Conservation (phyloP, 352 stramenopile genomes). For the Pythium dissotocum region DNA sequence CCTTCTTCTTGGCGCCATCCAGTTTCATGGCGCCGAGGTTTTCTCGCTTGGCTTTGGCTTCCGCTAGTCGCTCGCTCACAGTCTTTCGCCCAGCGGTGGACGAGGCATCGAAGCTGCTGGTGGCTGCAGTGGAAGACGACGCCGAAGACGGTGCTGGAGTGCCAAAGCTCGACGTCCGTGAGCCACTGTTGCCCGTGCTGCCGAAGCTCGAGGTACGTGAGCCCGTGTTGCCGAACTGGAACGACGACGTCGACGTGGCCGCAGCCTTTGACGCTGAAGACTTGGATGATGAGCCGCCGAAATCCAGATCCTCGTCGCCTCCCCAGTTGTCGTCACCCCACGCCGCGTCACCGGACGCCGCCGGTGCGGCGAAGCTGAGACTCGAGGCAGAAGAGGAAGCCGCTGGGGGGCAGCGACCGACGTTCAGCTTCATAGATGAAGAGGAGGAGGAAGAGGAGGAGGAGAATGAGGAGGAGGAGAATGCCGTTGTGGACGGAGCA, state of each 20-base stretch:
- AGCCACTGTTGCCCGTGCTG: constrained; percentile 7
- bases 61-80: constrained; percentile 50
- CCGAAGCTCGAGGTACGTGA: constrained; percentile 23
- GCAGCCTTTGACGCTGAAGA: constrained; percentile 2
- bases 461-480: no score
- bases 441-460: constrained; percentile 44
- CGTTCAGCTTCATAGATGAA: constrained; percentile 54
- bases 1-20: constrained; percentile 40
- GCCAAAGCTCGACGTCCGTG: constrained; percentile 22
- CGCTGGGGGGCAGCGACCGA: constrained; percentile 27
- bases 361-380: constrained; percentile 5
- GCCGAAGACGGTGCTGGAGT: not conserved
- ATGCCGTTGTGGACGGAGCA: not conserved
- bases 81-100: constrained; percentile 37
- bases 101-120: not conserved
- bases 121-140: not conserved
- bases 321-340: constrained; percentile 79
- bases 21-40: constrained; percentile 64
- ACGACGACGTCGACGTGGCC: constrained; percentile 7
- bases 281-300: not conserved
- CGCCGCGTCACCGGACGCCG: constrained; percentile 33
- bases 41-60: constrained; percentile 61
- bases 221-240: constrained; percentile 8
- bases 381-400: constrained; percentile 27
- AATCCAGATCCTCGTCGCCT: constrained; percentile 34